Evolutionary conservation across 2,329 filamentous ascomycete species (phyloP).

Genomic region (Monilinia laxa): DNA sequence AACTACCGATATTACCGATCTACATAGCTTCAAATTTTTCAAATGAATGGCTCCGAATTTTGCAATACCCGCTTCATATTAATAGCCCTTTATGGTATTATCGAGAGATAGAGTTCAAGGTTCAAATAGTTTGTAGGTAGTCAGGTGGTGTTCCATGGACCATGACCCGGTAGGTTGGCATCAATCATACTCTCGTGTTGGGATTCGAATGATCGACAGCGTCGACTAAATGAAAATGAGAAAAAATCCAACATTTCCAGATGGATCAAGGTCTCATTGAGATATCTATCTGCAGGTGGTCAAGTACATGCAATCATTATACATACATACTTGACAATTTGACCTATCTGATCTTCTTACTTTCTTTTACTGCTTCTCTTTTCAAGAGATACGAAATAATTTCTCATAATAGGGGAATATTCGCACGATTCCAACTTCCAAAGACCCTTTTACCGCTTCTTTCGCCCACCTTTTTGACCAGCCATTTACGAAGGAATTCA

Average conservation of each 20-base stretch:
- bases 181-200: conserved; percentile 11
- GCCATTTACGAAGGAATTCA: conserved; percentile 17
- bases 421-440: conserved; percentile 2
- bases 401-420: conserved; percentile 15
- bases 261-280: conserved; percentile 16
- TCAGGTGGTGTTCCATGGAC: conserved; percentile 2
- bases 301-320: conserved; percentile 14
- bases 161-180: conserved; percentile 7
- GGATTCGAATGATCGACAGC: conserved; percentile 20
- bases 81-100: neutral
- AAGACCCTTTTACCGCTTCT: conserved; percentile 23
- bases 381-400: conserved; percentile 5
- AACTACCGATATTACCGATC: conserved; percentile 17
- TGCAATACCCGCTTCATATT: conserved; percentile 15
- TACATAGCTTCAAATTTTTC: conserved; percentile 13
- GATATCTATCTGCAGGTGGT: no score
- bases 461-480: conserved; percentile 24
- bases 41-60: conserved; percentile 11
- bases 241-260: conserved; percentile 4
- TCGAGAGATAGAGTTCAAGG: neutral
- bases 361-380: conserved; percentile 3
- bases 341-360: conserved; percentile 4
- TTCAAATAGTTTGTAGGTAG: conserved; percentile 3
- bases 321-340: conserved; percentile 13
- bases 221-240: conserved; percentile 6